phyloP scores from a whole-genome alignment of 208 protist genomes.

The Angomonas ambiguus region DNA sequence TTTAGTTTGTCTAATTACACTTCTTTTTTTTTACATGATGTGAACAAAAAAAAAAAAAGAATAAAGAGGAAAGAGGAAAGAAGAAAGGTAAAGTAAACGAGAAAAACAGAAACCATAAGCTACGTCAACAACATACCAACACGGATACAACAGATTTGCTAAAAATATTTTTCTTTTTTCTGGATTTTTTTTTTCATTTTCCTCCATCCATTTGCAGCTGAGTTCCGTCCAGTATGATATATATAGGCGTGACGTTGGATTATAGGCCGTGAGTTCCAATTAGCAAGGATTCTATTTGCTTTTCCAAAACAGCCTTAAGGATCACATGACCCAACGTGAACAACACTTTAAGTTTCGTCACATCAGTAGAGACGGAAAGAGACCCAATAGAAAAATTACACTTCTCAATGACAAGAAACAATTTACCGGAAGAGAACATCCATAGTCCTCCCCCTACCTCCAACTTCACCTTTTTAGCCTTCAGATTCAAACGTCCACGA shows the following conservation, averaged over 20 bases:
- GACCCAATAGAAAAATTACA: constrained; percentile 30
- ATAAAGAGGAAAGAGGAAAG: neutral
- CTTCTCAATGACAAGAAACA: constrained; percentile 15
- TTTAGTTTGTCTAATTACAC: too few species aligned
- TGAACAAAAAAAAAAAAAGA: constrained; percentile 4
- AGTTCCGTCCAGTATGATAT: too few species aligned
- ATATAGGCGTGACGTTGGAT: too few species aligned
- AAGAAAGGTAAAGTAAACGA: constrained; percentile 8
- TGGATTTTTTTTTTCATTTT: neutral
- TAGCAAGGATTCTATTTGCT: constrained; percentile 10
- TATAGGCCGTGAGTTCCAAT: constrained; percentile 14
- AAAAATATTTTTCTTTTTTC: constrained; percentile 8
- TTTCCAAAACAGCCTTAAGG: constrained; percentile 34
- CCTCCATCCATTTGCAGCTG: too few species aligned
- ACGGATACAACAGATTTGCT: neutral
- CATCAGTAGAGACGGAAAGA: constrained; percentile 38
- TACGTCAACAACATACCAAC: constrained; percentile 1
- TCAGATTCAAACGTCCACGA: constrained; percentile 18
- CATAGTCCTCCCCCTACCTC: constrained; percentile 16
- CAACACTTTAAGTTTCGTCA: constrained; percentile 39
- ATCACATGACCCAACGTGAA: constrained; percentile 40
- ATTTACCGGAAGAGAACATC: constrained; percentile 23
- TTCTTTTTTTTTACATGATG: too few species aligned
- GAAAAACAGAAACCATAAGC: constrained; percentile 8
- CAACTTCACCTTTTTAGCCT: constrained; percentile 15